Conservation (phyloP, 805 yeast species). For the Ogataea siamensis region DNA sequence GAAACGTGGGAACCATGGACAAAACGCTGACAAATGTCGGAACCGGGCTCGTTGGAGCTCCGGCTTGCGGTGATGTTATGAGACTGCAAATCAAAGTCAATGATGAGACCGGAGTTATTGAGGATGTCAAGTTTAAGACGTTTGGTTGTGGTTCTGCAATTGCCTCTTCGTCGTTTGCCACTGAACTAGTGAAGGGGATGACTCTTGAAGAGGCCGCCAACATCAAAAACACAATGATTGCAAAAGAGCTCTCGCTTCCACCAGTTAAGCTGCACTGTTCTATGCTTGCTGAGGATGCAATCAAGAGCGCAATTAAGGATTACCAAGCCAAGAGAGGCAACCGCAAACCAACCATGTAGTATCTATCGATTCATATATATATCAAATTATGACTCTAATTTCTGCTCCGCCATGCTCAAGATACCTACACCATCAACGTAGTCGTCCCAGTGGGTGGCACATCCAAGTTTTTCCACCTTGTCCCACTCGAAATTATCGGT, state of each 20-base stretch:
- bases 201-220: conserved; percentile 88
- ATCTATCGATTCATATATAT: conserved; percentile 2
- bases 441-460: conserved; percentile 44
- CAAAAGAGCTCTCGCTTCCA: conserved; percentile 90
- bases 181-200: conserved; percentile 94
- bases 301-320: conserved; percentile 94
- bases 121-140: conserved; percentile 96
- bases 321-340: conserved; percentile 75
- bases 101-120: conserved; percentile 84
- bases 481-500: conserved; percentile 47
- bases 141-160: conserved; percentile 99
- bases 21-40: conserved; percentile 78
- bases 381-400: conserved; percentile 15
- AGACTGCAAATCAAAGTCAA: conserved; percentile 91
- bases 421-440: conserved; percentile 54
- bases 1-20: conserved; percentile 93
- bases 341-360: conserved; percentile 48
- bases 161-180: conserved; percentile 92
- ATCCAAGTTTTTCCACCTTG: conserved; percentile 41
- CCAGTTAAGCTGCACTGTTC: conserved; percentile 98
- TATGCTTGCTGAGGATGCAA: conserved; percentile 98
- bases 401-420: conserved; percentile 45
- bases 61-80: conserved; percentile 99
- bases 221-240: conserved; percentile 91
- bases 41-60: conserved; percentile 97